Base-by-base conservation (phyloP, 495 filamentous ascomycete species). In the Aspergillus taichungensis region DNA sequence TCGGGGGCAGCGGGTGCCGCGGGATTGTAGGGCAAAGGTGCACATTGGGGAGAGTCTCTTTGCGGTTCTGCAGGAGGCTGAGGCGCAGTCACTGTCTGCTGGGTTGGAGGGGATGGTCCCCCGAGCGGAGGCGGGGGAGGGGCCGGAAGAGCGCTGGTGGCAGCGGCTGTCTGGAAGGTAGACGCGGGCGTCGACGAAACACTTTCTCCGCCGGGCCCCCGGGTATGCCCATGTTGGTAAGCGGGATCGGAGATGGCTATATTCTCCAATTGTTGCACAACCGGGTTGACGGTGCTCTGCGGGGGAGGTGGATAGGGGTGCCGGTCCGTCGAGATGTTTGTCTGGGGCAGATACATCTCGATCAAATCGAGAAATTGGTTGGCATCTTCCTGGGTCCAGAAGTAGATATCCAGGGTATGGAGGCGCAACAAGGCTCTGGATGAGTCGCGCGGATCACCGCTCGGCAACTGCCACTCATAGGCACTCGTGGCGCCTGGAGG, bases 21-120 rank as follows among this genome's bases (percentile, higher is more conserved):
- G 1, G 89, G 89, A 62, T 95, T 95, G 53, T 95, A 95, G 2
- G 87, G 78, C 42, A 92, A 76, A n/a, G 87, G 85, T n/a, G 74
- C 71, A 41, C 77, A 80, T 37, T 55, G 69, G 40, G 68, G 67
- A 13, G 71, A 63, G 10, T 75, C 66, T 49, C 67, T 63, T 13
- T 53, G 62, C 12, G 64, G 50, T 32, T 63, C 57, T 44, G 55
- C 51, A 47, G 63, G 53, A 30, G 49, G 32, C 63, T 69, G 43
- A 60, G 61, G 45, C 55, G 37, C 43, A 29, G 43, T 45, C 13
- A 41, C n/a, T 30, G 49, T 42, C 12, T 47, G 48, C 34, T 57
- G 55, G 4, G 62, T 60, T 24, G 62, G 56, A 31, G 63, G 59
- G 24, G 70, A 60, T 28, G 60, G 63, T 9, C 30, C 44, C 33